These are phyloP conservation scores for Rhazya stricta DNA, from an alignment of 257 asterid species.

Conservation along the genomic window DNA sequence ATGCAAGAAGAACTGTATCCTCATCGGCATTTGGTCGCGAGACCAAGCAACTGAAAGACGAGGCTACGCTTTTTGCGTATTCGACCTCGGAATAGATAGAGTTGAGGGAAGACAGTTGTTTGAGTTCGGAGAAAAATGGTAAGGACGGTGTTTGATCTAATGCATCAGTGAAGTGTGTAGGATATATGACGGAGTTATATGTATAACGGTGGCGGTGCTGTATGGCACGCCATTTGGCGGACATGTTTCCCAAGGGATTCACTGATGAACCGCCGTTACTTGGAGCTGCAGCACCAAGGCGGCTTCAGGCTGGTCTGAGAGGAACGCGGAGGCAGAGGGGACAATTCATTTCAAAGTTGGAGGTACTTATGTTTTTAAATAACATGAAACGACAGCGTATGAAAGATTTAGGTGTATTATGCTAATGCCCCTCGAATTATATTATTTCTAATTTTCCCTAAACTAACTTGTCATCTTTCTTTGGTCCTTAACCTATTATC, in stretches of 20 bases:
- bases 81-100: conserved; percentile 86
- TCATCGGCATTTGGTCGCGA: conserved; percentile 41
- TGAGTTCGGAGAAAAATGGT: conserved; percentile 51
- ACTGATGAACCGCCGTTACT: background rate
- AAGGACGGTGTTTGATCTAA: conserved; percentile 48
- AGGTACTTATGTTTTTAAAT: background rate
- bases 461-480: background rate
- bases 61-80: conserved; percentile 60
- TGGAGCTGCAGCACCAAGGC: conserved; percentile 1
- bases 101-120: conserved; percentile 54
- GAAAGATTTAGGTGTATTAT: background rate
- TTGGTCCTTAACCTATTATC: background rate
- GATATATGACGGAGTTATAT: conserved; percentile 64
- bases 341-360: background rate
- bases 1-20: conserved; percentile 39
- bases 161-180: conserved; percentile 54
- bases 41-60: conserved; percentile 49
- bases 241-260: conserved; percentile 33
- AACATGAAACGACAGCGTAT: background rate
- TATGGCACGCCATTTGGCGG: conserved; percentile 94
- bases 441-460: background rate
- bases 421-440: background rate
- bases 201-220: conserved; percentile 97
- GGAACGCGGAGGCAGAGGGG: background rate
- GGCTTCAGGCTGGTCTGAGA: conserved; percentile 3